phyloP scores from a whole-genome alignment of 2,329 filamentous ascomycete genomes.

The Mollisia scopiformis region DNA sequence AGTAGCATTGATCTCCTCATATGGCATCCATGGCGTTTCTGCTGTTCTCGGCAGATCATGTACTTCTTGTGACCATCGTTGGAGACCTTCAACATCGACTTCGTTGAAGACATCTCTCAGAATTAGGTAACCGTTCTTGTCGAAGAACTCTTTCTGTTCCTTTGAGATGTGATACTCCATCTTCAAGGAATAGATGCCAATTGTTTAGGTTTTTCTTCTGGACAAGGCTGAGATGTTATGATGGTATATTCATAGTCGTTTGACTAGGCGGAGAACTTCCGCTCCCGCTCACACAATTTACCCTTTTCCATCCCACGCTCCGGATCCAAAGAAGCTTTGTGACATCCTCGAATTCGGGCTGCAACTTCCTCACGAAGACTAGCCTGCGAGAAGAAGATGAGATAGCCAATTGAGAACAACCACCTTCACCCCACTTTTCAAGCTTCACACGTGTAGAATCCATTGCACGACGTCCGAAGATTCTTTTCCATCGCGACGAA shows the following conservation, averaged over 20 bases:
- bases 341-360: not conserved
- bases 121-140: slow-evolving; percentile 37
- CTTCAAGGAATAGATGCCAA: not conserved
- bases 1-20: slow-evolving; percentile 39
- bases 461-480: not conserved
- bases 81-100: slow-evolving; percentile 25
- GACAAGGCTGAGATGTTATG: not conserved
- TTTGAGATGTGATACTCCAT: not conserved
- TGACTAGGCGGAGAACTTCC: not conserved
- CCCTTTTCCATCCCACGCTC: no score
- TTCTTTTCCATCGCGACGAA: no score
- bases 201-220: not conserved
- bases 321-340: not conserved
- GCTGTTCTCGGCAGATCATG: slow-evolving; percentile 38
- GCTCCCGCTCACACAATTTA: no score
- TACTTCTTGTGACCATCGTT: slow-evolving; percentile 40
- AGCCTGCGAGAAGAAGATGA: not conserved
- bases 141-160: slow-evolving; percentile 23
- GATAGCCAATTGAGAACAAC: not conserved
- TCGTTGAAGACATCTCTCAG: slow-evolving; percentile 30
- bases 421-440: not conserved
- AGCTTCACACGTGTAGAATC: not conserved
- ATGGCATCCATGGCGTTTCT: slow-evolving; percentile 36
- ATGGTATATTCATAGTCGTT: not conserved
- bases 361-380: not conserved